A percentile compares a stretch with the other conserved stretches of the same genome.
Conservation (phyloP, 352 stramenopile species). For the Phytopythium cucurbitacearum region DNA sequence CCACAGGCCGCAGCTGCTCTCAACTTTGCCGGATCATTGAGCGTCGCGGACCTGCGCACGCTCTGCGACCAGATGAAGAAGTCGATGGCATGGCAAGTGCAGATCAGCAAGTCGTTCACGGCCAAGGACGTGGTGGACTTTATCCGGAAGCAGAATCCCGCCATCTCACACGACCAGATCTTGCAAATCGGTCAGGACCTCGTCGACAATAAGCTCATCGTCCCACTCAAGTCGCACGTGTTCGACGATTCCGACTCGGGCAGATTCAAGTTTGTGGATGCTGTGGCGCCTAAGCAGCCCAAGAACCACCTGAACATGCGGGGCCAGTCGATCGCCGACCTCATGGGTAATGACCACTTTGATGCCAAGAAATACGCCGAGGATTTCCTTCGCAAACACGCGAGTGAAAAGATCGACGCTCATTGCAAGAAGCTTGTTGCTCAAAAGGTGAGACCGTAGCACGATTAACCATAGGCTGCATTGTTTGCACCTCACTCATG, state of each 20-base stretch:
- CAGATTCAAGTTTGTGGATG: conserved; percentile 63
- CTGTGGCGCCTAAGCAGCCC: conserved; percentile 36
- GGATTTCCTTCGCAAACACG: conserved; percentile 72
- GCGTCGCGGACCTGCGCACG: conserved; percentile 28
- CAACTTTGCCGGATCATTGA: neutral
- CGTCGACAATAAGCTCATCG: conserved; percentile 66
- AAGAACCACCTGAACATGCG: conserved; percentile 69
- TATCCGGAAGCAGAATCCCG: conserved; percentile 37
- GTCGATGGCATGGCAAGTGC: conserved; percentile 55
- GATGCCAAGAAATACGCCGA: conserved; percentile 71
- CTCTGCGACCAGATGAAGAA: conserved; percentile 77
- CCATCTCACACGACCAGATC: conserved; percentile 29
- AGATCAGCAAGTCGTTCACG: conserved; percentile 79
- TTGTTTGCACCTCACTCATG: neutral
- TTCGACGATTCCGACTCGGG: conserved; percentile 54
- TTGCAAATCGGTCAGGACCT: conserved; percentile 60
- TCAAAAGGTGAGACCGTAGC: conserved; percentile 43
- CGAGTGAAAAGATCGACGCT: conserved; percentile 67
- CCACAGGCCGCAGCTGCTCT: neutral
- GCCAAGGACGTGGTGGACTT: conserved; percentile 64
- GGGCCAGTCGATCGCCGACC: conserved; percentile 69
- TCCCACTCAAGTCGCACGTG: conserved; percentile 72
- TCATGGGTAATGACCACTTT: conserved; percentile 70
- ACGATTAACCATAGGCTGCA: neutral
- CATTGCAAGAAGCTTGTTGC: conserved; percentile 71